These are phyloP conservation scores for Citrullus mucosospermus DNA, from an alignment of 306 rosid genomes.

Conservation along the genomic window DNA sequence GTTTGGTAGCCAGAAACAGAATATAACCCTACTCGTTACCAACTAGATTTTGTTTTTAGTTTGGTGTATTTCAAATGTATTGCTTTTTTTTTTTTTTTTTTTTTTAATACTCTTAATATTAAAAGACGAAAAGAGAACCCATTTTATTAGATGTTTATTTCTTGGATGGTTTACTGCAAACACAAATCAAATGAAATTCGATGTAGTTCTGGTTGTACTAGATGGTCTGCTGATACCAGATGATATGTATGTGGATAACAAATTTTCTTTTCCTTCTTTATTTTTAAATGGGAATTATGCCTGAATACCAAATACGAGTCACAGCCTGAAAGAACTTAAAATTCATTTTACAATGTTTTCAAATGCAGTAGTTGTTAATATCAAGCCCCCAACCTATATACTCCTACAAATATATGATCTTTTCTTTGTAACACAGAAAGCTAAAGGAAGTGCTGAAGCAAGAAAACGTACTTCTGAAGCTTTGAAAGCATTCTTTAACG, in stretches of 20 bases:
- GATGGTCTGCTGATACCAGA: not conserved
- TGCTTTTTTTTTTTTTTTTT: not conserved
- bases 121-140: not conserved
- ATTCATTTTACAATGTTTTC: not conserved
- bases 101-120: not conserved
- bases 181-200: not conserved
- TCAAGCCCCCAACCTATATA: not conserved
- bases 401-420: not conserved
- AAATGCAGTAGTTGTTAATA: not conserved
- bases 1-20: not conserved
- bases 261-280: not conserved
- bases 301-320: not conserved
- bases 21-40: not conserved
- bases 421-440: constrained; percentile 44
- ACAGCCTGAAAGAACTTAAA: not conserved
- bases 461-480: constrained; percentile 65
- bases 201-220: not conserved
- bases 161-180: not conserved
- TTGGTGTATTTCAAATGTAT: not conserved
- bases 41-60: not conserved
- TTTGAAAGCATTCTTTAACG: constrained; percentile 69
- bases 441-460: constrained; percentile 77
- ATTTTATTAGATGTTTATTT: too few species aligned
- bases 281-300: not conserved
- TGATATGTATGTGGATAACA: not conserved